These are phyloP conservation scores for Lyophyllum atratum DNA, from an alignment of 768 basidiomycete genomes.

Conservation along the genomic window DNA sequence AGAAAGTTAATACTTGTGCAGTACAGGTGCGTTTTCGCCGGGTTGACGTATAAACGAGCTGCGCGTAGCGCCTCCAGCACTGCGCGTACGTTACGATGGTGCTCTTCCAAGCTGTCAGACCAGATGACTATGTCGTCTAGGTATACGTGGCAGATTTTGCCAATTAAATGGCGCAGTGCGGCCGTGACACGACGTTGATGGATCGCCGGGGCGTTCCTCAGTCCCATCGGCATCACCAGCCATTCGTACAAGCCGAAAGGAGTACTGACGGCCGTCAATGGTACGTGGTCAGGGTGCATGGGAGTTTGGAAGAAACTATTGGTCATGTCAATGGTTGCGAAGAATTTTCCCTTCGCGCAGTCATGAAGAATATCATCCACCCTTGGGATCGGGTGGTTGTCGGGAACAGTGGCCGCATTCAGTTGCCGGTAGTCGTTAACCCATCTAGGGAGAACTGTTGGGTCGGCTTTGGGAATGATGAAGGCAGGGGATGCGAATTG, in stretches of 20 bases:
- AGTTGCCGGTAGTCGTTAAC: not conserved
- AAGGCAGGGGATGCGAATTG: not conserved
- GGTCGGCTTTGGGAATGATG: not conserved
- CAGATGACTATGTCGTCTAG: not conserved
- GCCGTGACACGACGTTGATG: not conserved
- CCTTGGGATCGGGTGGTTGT: not conserved
- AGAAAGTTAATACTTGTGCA: conserved; percentile 27
- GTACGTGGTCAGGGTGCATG: not conserved
- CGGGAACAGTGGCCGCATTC: not conserved
- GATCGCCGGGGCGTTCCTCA: not conserved
- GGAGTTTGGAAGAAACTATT: not conserved
- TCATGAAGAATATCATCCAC: not conserved
- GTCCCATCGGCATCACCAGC: not conserved
- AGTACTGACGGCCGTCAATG: not conserved
- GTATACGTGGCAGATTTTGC: not conserved
- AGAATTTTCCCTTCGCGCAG: not conserved
- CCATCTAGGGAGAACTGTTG: not conserved
- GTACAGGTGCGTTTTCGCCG: not conserved
- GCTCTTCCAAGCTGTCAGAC: not conserved
- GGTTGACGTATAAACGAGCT: not conserved
- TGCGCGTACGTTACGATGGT: not conserved
- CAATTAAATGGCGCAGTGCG: not conserved
- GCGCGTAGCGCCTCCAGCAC: not conserved
- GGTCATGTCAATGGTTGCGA: not conserved
- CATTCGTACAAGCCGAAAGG: not conserved